Evolutionary conservation across 78 protist species (phyloP), one percentile per base, ranked within the genome.

Genomic region (Chrysochromulina parva): DNA sequence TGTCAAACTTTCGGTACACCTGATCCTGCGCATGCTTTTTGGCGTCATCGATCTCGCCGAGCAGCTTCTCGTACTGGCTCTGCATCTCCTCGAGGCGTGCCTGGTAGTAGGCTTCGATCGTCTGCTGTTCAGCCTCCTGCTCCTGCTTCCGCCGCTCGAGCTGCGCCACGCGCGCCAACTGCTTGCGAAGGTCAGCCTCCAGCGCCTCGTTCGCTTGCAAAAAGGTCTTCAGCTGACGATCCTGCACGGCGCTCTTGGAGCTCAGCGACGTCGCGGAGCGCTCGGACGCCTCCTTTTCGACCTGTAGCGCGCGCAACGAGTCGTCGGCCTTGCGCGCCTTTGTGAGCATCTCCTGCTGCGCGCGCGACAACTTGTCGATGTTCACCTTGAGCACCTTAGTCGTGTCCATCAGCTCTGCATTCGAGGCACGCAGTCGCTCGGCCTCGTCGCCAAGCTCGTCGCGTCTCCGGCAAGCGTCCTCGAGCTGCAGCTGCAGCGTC

Each of bases 91-190:
- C 24, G 9, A 14, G 73, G 13, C 73, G 9, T 26, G 38, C 24
- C 28, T 48, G 2, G 85, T 76, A 76, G 58, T 76, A 76, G 10
- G 85, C 85, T 58, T 76, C 85, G 28, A 76, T 50, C 14, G 85
- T 76, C 28, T 47, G 28, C 85, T 52, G 6, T n/a, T 76, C 85
- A 11, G 16, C 54, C 28, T 47, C 85, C 19, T 38, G 59, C 59
- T 76, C 85, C 4, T 14, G 85, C 24, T 17, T 2, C 14, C 20
- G 85, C 16, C 55, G 4, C 47, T 76, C 85, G 10, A 50, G 54
- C 17, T 5, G 47, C 22, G 85, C 85, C 13, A 52, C 26, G 19
- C 16, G 54, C 16, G 24, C 9, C 53, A 76, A 3, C 85, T 7
- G 16, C 59, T 48, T 11, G 5, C 57, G 85, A 6, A 76, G 85